These are phyloP conservation scores for Solidago caesia DNA, from an alignment of 129 eudicot species.

Conservation along the genomic window DNA sequence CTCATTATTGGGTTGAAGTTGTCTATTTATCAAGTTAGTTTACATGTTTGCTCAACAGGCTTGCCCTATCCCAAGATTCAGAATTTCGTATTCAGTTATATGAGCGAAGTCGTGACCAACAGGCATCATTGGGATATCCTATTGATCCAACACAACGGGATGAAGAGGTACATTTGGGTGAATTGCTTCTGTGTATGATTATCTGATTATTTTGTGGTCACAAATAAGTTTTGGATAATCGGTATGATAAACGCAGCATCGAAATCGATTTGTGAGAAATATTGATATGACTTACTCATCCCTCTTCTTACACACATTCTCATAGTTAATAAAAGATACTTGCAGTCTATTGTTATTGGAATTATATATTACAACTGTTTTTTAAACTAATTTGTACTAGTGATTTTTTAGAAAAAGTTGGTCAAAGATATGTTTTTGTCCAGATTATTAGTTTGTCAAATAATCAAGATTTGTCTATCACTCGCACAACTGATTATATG, in stretches of 20 bases:
- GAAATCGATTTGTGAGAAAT: no score
- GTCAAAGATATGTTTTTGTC: not conserved
- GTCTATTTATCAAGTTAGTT: slow-evolving; percentile 11
- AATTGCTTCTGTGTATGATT: not conserved
- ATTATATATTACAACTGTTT: not conserved
- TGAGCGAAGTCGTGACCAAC: slow-evolving; percentile 65
- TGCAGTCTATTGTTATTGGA: not conserved
- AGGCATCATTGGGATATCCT: slow-evolving; percentile 50
- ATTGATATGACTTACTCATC: no score
- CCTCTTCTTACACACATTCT: no score
- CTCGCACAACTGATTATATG: not conserved
- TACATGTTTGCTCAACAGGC: slow-evolving; percentile 30
- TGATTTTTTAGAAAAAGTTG: not conserved
- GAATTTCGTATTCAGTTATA: slow-evolving; percentile 49
- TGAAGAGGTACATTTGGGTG: slow-evolving; percentile 44
- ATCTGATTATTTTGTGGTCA: not conserved
- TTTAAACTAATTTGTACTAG: not conserved
- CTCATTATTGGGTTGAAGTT: slow-evolving; percentile 3
- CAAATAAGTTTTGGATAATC: not conserved
- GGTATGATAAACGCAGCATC: not conserved
- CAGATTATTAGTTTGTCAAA: not conserved
- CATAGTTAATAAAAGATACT: not conserved
- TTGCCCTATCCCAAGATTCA: slow-evolving; percentile 75
- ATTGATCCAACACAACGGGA: slow-evolving; percentile 47
- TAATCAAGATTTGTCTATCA: not conserved